Evolutionary conservation across 495 filamentous ascomycete genomes (phyloP), one percentile per base, ranked within the genome.

Genomic region (Neurospora tetraspora): DNA sequence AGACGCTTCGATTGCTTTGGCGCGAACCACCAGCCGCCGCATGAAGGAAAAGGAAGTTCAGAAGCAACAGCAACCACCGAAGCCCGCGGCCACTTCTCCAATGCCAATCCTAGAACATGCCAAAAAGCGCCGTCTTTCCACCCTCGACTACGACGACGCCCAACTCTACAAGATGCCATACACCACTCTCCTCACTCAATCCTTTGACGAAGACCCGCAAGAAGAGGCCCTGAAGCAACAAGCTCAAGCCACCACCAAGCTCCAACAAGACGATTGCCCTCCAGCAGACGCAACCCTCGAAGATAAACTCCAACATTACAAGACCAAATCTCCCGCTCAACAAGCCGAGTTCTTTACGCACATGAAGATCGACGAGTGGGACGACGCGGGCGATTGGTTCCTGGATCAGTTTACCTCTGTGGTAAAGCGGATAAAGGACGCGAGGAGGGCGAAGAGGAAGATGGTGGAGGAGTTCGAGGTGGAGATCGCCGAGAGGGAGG

Each of bases 331-430:
- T 31, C 69, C 81, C 79, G 39, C 83, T 23, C 85, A 87, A 20
- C 91, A 93, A 72, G 82, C 82, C 68, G 80, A 83, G 2, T 92
- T 93, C 79, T 89, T 94, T 74, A 81, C 85, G 11, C 85, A 85
- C 6, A 82, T 97, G 77, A 77, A 87, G 4, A 85, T 92, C 31
- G 83, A 87, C 36, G 91, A 95, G 78, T 96, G 94, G 91, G 94
- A 97, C 78, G 85, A 91, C 68, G 88, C 90, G 16, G 94, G 94
- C 9, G 93, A 97, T 73, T 90, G 91, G 84, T 88, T 97, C 47
- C 81, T 95, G 16, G 88, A 89, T 4, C 87, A 86, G 73, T 94
- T 96, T 76, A 83, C 83, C 7, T 83, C 85, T 9, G 79, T 94
- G 20, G 83, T 94, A 73, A 78, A 82, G 20, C 86, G 88, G 75